A percentile compares a stretch with the other conserved stretches of the same genome.
phyloP scores from a whole-genome alignment of 1,139 yeast genomes.

The Yamadazyma atmosphaerica region DNA sequence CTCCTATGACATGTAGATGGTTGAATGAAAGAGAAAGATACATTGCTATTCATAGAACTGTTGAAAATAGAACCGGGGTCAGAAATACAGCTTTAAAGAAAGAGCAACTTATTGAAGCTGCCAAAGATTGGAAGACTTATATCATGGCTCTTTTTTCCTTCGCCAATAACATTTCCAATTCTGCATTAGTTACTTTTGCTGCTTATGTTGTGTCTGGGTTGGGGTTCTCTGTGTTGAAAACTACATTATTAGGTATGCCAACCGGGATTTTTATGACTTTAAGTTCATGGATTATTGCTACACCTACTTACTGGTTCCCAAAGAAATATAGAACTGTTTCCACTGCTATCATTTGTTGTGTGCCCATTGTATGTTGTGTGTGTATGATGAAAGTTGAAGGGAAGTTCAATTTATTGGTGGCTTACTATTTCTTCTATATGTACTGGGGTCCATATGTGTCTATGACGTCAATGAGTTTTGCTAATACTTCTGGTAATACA shows the following conservation, averaged over 20 bases:
- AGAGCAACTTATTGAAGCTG: conserved; percentile 42
- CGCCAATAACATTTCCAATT: conserved; percentile 46
- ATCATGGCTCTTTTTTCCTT: conserved; percentile 38
- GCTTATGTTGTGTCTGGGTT: conserved; percentile 36
- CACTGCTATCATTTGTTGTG: conserved; percentile 23
- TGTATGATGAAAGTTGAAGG: conserved; percentile 22
- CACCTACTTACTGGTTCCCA: conserved; percentile 16
- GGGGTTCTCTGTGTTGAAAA: conserved; percentile 39
- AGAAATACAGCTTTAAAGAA: conserved; percentile 46
- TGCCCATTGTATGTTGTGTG: conserved; percentile 46
- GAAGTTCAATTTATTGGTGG: conserved; percentile 26
- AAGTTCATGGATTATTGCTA: conserved; percentile 13
- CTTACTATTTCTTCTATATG: conserved; percentile 20
- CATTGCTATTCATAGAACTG: conserved; percentile 17
- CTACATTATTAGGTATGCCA: conserved; percentile 55
- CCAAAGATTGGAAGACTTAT: conserved; percentile 51
- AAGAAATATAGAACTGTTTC: conserved; percentile 16
- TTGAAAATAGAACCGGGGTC: conserved; percentile 33
- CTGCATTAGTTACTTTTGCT: conserved; percentile 41
- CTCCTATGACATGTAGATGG: conserved; percentile 24
- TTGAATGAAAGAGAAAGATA: conserved; percentile 20
- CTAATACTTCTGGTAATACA: conserved; percentile 29
- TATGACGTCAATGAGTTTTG: conserved; percentile 22
- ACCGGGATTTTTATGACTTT: conserved; percentile 37
- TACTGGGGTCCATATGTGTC: conserved; percentile 24